A percentile compares a stretch with the other conserved stretches of the same genome.
Evolutionary conservation across 2,329 filamentous ascomycete genomes (phyloP).

Genomic region (Hypoxylon sp.): DNA sequence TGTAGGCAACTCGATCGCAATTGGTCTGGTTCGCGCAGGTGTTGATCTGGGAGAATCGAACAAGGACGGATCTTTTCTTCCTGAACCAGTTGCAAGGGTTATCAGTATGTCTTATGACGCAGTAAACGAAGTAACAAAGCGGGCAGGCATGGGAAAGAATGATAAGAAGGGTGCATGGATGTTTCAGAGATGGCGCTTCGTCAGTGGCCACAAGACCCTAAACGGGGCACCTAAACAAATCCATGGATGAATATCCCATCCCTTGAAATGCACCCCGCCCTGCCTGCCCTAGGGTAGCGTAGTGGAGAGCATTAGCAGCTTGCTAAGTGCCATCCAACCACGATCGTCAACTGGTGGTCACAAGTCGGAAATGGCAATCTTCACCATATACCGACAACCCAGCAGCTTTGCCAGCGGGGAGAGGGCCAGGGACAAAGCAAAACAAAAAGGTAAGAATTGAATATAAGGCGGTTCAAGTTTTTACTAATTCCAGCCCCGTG

Average conservation of each 20-base stretch:
- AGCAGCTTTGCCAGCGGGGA: conserved; percentile 12
- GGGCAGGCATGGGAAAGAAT: conserved; percentile 19
- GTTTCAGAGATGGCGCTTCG: conserved; percentile 27
- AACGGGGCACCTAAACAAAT: conserved; percentile 35
- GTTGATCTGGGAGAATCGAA: conserved; percentile 45
- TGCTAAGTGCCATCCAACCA: conserved; percentile 41
- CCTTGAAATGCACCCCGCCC: conserved; percentile 21
- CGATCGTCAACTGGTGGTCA: conserved; percentile 23
- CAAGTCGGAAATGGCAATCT: conserved; percentile 37
- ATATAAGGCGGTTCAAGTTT: neutral
- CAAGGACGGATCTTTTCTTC: conserved; percentile 46
- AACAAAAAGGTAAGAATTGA: conserved; percentile 2
- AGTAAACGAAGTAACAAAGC: conserved; percentile 22
- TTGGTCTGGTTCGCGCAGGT: conserved; percentile 60
- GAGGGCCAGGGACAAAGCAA: conserved; percentile 1
- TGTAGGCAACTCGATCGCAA: conserved; percentile 65
- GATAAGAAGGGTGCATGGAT: conserved; percentile 28
- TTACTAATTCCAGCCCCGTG: conserved; percentile 13
- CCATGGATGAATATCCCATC: conserved; percentile 20
- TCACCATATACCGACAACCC: conserved; percentile 28
- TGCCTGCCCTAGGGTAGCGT: conserved; percentile 40
- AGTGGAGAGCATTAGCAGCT: conserved; percentile 45
- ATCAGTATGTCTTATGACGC: conserved; percentile 48
- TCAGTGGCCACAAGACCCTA: conserved; percentile 30
- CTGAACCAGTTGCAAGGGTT: conserved; percentile 45